Percentiles rank a stretch among this genome's conserved stretches.
phyloP scores from a whole-genome alignment of 768 basidiomycete genomes.

The Tubosaeta sp. region DNA sequence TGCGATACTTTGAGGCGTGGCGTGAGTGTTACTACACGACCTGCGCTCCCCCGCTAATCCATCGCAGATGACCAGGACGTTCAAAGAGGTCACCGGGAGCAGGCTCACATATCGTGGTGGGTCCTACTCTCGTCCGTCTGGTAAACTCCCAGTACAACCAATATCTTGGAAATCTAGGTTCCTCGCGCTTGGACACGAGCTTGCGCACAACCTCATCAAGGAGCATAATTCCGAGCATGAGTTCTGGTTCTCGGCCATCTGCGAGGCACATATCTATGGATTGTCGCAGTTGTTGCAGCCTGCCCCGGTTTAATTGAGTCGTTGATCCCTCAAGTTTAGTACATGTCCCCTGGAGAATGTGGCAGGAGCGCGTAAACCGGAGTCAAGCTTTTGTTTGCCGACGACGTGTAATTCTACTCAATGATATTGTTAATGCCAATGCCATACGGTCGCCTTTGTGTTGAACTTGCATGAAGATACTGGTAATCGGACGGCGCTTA shows the following conservation, averaged over 20 bases:
- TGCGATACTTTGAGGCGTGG: constrained; percentile 79
- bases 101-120: not conserved
- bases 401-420: no score
- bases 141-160: no score
- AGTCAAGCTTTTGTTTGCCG: no score
- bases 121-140: not conserved
- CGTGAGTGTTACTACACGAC: constrained; percentile 46
- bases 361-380: no score
- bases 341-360: no score
- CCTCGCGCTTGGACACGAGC: not conserved
- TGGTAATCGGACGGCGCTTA: no score
- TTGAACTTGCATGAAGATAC: no score
- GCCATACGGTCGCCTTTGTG: no score
- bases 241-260: not conserved
- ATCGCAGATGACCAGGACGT: not conserved
- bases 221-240: not conserved
- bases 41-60: not conserved
- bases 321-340: no score
- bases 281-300: not conserved
- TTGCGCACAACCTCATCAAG: not conserved
- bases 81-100: not conserved
- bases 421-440: no score
- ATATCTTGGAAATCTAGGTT: no score
- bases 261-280: not conserved
- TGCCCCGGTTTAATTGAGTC: no score